Base-by-base conservation (phyloP, 805 yeast genomes). In the Metschnikowia henanensis region DNA sequence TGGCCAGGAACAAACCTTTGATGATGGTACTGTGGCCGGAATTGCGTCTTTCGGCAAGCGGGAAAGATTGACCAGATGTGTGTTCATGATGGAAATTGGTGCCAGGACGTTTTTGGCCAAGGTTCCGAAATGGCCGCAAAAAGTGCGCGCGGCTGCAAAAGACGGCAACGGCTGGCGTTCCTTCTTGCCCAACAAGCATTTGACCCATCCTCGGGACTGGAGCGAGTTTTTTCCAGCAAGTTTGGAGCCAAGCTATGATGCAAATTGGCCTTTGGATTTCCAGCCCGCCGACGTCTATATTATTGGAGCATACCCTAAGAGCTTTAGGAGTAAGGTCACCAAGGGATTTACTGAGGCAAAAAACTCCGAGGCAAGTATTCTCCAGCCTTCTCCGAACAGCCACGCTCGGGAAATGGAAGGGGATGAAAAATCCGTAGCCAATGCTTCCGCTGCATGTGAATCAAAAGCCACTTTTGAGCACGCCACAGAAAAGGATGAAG, bases 121-220 rank as follows among this genome's bases (percentile, higher is more conserved):
- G 30, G 30, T 17, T 8, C 34, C 34, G 10, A 29, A 10, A 13
- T 37, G 32, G 39, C 32, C 19, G 33, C 32, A 29, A 30, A 21
- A 18, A 12, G 39, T 37, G 13, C 35, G 35, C 8, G 30, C 35
- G 35, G 41, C 35, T 30, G 41, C 41, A 20, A 21, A 37, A 9
- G 22, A 22, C 21, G 35, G 41, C 9, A 19, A 37, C 15, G 22
- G 35, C 34, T 37, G 32, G 39, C 39, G 32, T 12, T 36, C 26
- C 5, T 19, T 36, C 4, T 12, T 16, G 13, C 35, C 41, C 6
- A 23, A 21, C 17, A 30, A 30, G 17, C 30, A 28, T 15, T 28
- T 28, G 30, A 6, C n/a, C 15, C 13, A 28, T 28, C 30, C 30
- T 12, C n/a, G 13, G n/a, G 30, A 28, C 13, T 23, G 26, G 26